Evolutionary conservation across 176 grass and related monocot genomes (phyloP).

Genomic region (Aegilops longissima): DNA sequence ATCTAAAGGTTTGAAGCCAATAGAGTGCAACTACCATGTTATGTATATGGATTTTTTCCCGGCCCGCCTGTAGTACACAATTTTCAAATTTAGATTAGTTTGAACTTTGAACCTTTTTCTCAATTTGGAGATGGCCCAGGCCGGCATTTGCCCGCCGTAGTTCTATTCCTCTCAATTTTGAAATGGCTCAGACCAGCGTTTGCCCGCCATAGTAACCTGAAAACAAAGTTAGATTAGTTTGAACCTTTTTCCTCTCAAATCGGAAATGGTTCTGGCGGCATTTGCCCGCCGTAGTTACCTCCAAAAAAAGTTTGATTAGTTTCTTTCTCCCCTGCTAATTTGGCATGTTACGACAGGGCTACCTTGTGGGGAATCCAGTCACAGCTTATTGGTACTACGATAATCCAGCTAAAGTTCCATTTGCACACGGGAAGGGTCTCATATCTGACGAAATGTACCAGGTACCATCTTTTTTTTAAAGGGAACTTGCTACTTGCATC

Average conservation of each 20-base stretch:
- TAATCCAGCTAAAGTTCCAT: conserved; percentile 34
- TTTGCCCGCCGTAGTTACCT: neutral
- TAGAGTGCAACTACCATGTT: neutral
- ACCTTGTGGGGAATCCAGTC: conserved; percentile 56
- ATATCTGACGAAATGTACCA: conserved; percentile 64
- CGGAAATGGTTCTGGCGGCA: too few species aligned
- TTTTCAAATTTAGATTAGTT: neutral
- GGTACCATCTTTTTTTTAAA: conserved; percentile 33
- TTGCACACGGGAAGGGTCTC: conserved; percentile 57
- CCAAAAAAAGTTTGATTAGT: neutral
- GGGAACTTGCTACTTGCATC: neutral
- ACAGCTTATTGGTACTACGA: conserved; percentile 54
- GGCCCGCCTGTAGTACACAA: neutral
- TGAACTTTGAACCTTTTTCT: neutral
- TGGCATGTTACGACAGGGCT: conserved; percentile 39
- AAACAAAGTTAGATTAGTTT: too few species aligned
- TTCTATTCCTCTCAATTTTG: neutral
- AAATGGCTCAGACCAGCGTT: neutral
- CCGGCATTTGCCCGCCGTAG: neutral
- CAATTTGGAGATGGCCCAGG: neutral
- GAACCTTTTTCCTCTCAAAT: neutral
- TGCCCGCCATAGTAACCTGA: neutral
- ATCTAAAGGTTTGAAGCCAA: neutral
- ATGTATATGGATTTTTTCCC: neutral
- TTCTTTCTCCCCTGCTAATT: neutral